Base-by-base conservation (phyloP, 1,139 yeast species). In the Suhomyces bribrorum region DNA sequence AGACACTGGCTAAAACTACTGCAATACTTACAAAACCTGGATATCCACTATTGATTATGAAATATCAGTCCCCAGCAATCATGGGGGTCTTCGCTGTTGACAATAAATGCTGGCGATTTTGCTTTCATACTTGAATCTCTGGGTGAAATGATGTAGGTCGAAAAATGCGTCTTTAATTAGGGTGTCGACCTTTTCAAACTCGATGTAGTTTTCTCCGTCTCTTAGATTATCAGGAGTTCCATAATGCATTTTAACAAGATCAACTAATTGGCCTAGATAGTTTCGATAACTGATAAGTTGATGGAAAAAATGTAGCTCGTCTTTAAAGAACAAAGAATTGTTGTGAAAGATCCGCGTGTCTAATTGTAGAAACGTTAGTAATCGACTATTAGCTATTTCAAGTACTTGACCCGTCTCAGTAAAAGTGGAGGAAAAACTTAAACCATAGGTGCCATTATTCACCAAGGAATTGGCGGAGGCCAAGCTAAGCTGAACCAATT, bases 131-230 rank as follows among this genome's bases (percentile, higher is more conserved):
- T 38, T 29, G 32, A 50, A 45, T 36, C 52, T 29, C 35, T 50
- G 52, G 6, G 37, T 32, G 37, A 50, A 50, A 31, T 43, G 44
- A 14, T 45, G 38, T 41, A 51, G 39, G 20, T 51, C 49, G 26
- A 51, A 49, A 29, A 49, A 51, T 15, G 40, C 30, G 30, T 50
- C 53, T 31, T 49, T 50, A 13, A 51, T 43, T 3, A 34, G 32
- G 7, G 44, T 31, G 31, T 51, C 54, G 29, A 41, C 29, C n/a
- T 41, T 43, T 32, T 47, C 54, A 34, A 50, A 49, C 29, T 40
- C 46, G 13, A 31, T 38, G 32, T 38, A 41, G 31, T 32, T 36
- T 12, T 24, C 22, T 14, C 37, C 46, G 6, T 47, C 45, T 17
- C 42, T 38, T 14, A 31, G 30, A 11, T 29, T 22, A 9, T 36